phyloP scores from a whole-genome alignment of 1,284 basidiomycete species.

The Vanrija humicola region DNA sequence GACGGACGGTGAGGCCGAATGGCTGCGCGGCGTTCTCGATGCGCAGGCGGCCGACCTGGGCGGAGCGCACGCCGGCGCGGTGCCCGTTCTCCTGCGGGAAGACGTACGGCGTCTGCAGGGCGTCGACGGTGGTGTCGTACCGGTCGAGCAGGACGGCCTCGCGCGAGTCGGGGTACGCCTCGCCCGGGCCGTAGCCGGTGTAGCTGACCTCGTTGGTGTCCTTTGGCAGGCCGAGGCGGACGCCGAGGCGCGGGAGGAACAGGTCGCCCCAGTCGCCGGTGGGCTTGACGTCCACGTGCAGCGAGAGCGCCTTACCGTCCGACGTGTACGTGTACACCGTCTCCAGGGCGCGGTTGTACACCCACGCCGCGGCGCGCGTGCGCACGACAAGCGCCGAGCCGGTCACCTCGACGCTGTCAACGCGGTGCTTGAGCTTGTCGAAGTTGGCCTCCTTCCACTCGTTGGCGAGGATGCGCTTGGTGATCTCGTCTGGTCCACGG shows the following conservation, averaged over 20 bases:
- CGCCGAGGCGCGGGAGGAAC: constrained; percentile 16
- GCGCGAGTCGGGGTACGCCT: constrained; percentile 16
- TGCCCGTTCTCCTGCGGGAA: constrained; percentile 22
- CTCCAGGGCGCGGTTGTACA: constrained; percentile 5
- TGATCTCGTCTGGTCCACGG: neutral
- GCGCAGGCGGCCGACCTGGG: constrained; percentile 5
- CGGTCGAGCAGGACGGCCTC: constrained; percentile 1
- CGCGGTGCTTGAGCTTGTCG: neutral
- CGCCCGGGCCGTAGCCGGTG: constrained; percentile 15
- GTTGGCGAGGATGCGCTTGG: neutral
- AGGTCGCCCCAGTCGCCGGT: constrained; percentile 11
- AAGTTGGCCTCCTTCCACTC: neutral
- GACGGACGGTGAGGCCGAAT: constrained; percentile 15
- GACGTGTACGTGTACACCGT: constrained; percentile 7
- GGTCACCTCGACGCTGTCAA: neutral
- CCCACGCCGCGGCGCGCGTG: constrained; percentile 4
- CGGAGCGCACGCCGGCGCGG: constrained; percentile 10
- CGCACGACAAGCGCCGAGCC: neutral
- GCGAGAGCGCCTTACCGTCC: neutral
- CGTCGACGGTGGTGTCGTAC: constrained; percentile 8
- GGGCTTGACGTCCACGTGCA: constrained; percentile 1
- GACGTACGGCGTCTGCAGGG: constrained; percentile 23
- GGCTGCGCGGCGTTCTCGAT: constrained; percentile 3
- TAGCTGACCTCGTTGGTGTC: constrained; percentile 2
- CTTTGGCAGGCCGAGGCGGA: constrained; percentile 14